Evolutionary conservation across 1,139 yeast genomes (phyloP).

Genomic region (Scheffersomyces illinoinensis): DNA sequence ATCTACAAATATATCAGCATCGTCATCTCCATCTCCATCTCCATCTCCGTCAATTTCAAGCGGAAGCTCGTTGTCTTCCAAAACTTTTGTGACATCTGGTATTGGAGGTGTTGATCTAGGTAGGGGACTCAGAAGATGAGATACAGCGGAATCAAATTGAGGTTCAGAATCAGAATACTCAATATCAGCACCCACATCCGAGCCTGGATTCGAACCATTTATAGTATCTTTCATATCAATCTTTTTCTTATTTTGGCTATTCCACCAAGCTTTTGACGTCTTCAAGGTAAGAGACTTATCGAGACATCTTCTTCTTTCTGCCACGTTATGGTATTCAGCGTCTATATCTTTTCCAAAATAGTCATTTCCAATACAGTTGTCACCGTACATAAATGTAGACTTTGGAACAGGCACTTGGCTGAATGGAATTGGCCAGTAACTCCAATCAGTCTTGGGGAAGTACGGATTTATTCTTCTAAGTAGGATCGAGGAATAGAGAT

Average conservation of each 20-base stretch:
- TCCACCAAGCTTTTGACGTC: background rate
- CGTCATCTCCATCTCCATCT: conserved; percentile 1
- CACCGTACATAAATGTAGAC: conserved; percentile 21
- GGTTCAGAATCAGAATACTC: background rate
- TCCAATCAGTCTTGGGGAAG: conserved; percentile 41
- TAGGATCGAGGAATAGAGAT: conserved; percentile 49
- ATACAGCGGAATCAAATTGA: background rate
- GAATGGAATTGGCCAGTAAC: conserved; percentile 47
- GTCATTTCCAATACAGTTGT: conserved; percentile 15
- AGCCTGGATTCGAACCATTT: background rate
- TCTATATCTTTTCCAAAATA: conserved; percentile 19
- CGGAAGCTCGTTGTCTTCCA: background rate
- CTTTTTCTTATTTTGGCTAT: conserved; percentile 1
- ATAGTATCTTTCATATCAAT: background rate
- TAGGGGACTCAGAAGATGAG: background rate
- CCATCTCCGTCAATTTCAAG: background rate
- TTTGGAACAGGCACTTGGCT: conserved; percentile 39
- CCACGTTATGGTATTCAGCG: conserved; percentile 5
- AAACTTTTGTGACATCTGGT: background rate
- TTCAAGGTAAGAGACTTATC: background rate
- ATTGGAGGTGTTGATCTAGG: background rate
- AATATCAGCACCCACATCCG: background rate
- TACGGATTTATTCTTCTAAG: conserved; percentile 37
- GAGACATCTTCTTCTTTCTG: background rate
- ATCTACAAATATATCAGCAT: conserved; percentile 1